These are phyloP conservation scores for Fomitiporia mediterranea DNA, from an alignment of 1,284 basidiomycete species.

Conservation along the genomic window DNA sequence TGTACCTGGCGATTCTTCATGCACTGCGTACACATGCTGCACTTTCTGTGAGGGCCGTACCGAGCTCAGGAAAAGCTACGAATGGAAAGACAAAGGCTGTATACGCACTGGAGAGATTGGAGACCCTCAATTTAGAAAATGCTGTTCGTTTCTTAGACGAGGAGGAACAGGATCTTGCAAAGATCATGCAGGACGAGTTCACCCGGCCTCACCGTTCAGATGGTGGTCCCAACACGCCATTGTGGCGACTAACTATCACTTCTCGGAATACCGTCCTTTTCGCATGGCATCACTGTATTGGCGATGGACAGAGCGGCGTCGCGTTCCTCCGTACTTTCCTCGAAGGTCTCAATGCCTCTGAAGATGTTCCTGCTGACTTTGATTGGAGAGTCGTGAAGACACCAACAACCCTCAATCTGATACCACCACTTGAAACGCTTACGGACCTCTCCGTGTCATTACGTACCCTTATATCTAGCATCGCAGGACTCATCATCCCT, in stretches of 20 bases:
- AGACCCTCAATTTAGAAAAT: conserved; percentile 30
- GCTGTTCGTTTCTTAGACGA: conserved; percentile 31
- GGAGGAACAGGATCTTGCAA: conserved; percentile 22
- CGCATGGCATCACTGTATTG: conserved; percentile 37
- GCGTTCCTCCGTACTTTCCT: conserved; percentile 37
- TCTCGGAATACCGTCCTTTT: conserved; percentile 33
- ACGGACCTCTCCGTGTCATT: conserved; percentile 32
- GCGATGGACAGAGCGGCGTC: conserved; percentile 38
- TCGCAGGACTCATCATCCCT: conserved; percentile 31
- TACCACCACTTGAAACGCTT: conserved; percentile 31
- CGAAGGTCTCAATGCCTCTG: conserved; percentile 27
- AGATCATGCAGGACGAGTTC: conserved; percentile 29
- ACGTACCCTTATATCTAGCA: conserved; percentile 22
- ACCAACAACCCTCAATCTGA: conserved; percentile 24
- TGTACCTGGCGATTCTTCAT: conserved; percentile 33
- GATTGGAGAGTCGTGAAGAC: background rate
- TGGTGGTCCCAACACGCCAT: conserved; percentile 29
- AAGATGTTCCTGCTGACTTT: background rate
- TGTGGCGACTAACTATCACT: conserved; percentile 37
- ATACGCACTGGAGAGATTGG: conserved; percentile 28
- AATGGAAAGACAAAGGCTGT: background rate
- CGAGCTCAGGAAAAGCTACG: background rate
- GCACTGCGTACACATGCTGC: conserved; percentile 29
- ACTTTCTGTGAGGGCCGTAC: conserved; percentile 28
- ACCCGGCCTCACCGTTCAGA: conserved; percentile 23